Conservation (phyloP, 768 basidiomycete genomes). For the Lactifluus piperatus region DNA sequence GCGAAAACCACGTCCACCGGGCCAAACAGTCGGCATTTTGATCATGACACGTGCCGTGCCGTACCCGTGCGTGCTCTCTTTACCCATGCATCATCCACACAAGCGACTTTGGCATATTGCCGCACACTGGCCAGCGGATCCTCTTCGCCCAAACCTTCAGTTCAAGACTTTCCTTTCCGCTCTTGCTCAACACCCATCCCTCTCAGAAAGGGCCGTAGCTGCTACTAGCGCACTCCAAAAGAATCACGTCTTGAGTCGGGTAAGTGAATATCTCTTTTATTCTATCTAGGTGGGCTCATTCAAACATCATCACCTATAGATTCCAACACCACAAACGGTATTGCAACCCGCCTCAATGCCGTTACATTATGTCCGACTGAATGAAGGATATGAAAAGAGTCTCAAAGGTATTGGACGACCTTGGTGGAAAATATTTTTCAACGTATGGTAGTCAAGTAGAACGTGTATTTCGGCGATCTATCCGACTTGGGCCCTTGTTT, state of each 20-base stretch:
- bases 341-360: constrained; percentile 65
- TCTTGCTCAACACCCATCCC: constrained; percentile 57
- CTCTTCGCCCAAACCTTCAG: constrained; percentile 71
- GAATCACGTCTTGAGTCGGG: constrained; percentile 52
- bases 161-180: constrained; percentile 56
- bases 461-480: not conserved
- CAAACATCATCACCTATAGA: constrained; percentile 44
- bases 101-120: constrained; percentile 46
- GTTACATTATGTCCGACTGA: constrained; percentile 61
- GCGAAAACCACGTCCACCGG: too few species aligned
- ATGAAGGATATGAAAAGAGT: constrained; percentile 68
- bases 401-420: constrained; percentile 68
- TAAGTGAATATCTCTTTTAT: constrained; percentile 24
- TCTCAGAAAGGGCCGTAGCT: constrained; percentile 51
- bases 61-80: too few species aligned
- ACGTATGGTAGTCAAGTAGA: constrained; percentile 49
- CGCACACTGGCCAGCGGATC: constrained; percentile 57
- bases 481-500: not conserved
- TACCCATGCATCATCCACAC: constrained; percentile 37
- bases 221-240: constrained; percentile 48
- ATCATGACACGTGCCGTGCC: too few species aligned
- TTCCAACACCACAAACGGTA: constrained; percentile 54
- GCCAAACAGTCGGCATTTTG: not conserved
- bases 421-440: constrained; percentile 80
- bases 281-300: too few species aligned